Conservation (phyloP, 768 basidiomycete genomes). For the Hydnomerulius pinastri region DNA sequence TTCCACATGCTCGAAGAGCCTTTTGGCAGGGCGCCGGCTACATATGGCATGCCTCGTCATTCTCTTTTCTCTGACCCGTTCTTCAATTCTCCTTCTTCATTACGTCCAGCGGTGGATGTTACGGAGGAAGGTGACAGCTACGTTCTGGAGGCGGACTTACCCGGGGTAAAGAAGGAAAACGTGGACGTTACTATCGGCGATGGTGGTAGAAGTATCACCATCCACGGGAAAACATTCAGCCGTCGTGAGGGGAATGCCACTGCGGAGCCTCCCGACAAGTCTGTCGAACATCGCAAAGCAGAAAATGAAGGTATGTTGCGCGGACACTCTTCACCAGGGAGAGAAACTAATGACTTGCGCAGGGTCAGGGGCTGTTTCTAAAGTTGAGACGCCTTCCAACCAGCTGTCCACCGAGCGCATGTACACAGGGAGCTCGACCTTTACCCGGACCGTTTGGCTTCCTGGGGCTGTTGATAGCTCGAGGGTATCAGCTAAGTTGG, state of each 20-base stretch:
- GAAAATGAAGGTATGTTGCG: constrained; percentile 31
- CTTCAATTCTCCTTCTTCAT: constrained; percentile 32
- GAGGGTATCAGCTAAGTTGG: constrained; percentile 62
- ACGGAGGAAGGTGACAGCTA: constrained; percentile 66
- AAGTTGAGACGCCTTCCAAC: constrained; percentile 32
- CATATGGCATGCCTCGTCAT: constrained; percentile 31
- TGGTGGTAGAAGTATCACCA: constrained; percentile 67
- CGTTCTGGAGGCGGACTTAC: constrained; percentile 74
- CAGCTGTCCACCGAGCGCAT: constrained; percentile 61
- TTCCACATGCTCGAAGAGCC: constrained; percentile 80
- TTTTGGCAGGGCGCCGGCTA: constrained; percentile 38
- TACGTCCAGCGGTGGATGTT: constrained; percentile 66
- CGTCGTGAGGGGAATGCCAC: constrained; percentile 21
- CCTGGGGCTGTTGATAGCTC: constrained; percentile 61
- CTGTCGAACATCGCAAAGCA: constrained; percentile 1
- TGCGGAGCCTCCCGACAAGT: constrained; percentile 19
- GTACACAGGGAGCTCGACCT: constrained; percentile 55
- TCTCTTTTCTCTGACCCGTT: constrained; percentile 54
- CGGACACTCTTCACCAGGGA: background rate
- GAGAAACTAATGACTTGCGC: background rate
- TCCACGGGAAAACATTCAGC: constrained; percentile 60
- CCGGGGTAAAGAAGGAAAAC: constrained; percentile 78
- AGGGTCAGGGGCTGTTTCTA: constrained; percentile 18
- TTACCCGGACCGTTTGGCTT: constrained; percentile 72
- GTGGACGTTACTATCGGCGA: constrained; percentile 71